phyloP scores from a whole-genome alignment of 345 rosid species.

The Salix suchowensis region DNA sequence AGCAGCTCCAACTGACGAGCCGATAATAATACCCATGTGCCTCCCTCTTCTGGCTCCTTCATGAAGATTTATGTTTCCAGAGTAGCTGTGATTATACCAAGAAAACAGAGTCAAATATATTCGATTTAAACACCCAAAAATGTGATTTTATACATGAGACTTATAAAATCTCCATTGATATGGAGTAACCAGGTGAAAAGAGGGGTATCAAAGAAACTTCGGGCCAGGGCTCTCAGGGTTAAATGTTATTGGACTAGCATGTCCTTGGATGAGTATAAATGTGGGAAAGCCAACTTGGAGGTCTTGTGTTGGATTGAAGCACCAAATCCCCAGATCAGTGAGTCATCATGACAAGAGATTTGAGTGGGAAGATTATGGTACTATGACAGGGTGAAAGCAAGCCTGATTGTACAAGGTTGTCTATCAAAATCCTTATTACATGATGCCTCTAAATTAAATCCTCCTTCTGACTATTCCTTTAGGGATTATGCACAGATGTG shows the following conservation, averaged over 20 bases:
- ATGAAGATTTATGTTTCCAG: constrained; percentile 64
- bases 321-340: not conserved
- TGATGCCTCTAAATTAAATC: not conserved
- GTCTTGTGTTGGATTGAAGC: not conserved
- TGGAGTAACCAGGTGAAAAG: not conserved
- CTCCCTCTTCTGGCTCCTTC: constrained; percentile 39
- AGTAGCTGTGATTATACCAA: constrained; percentile 39
- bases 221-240: not conserved
- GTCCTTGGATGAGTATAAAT: not conserved
- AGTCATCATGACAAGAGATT: not conserved
- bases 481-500: too few relatives aligned
- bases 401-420: not conserved
- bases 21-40: constrained; percentile 48
- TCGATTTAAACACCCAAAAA: not conserved
- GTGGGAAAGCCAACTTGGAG: not conserved
- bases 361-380: not conserved
- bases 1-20: constrained; percentile 70
- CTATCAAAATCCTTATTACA: not conserved
- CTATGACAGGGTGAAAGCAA: not conserved
- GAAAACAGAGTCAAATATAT: not conserved
- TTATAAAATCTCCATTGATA: not conserved
- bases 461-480: too few relatives aligned
- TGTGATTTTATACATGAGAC: not conserved
- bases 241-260: not conserved
- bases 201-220: not conserved